Conservation (phyloP, 1,139 yeast species). For the Kodamaea ohmeri region DNA sequence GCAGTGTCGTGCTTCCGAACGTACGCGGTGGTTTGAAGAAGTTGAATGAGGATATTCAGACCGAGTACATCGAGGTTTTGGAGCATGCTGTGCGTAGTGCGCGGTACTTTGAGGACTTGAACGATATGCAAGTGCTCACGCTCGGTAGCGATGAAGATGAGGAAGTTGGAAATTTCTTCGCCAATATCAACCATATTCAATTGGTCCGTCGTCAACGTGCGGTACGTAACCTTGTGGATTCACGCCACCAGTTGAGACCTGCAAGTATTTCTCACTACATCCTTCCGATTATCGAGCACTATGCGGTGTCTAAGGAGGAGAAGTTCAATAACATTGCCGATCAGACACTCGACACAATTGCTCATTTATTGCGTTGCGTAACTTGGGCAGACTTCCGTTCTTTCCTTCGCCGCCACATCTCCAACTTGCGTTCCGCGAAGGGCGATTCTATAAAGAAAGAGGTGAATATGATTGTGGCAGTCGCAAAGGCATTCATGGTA, state of each 20-base stretch:
- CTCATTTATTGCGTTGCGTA: constrained; percentile 54
- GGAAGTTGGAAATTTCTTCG: constrained; percentile 83
- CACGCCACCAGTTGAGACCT: constrained; percentile 46
- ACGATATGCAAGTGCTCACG: constrained; percentile 66
- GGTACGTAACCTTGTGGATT: constrained; percentile 51
- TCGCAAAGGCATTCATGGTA: constrained; percentile 51
- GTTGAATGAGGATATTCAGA: constrained; percentile 58
- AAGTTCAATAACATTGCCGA: constrained; percentile 70
- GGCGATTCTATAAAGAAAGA: constrained; percentile 56
- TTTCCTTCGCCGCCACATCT: constrained; percentile 64
- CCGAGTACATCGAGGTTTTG: constrained; percentile 66
- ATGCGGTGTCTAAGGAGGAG: constrained; percentile 56
- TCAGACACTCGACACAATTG: constrained; percentile 67
- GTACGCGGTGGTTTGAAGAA: constrained; percentile 68
- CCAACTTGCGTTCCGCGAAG: constrained; percentile 48
- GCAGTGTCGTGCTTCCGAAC: constrained; percentile 60
- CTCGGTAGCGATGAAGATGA: constrained; percentile 49
- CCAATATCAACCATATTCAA: constrained; percentile 80
- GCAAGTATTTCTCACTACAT: constrained; percentile 73
- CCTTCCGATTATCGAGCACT: constrained; percentile 81
- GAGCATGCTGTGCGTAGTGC: constrained; percentile 58
- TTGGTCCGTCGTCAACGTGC: constrained; percentile 84
- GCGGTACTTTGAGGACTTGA: constrained; percentile 50
- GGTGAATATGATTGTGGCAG: constrained; percentile 61
- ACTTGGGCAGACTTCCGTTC: constrained; percentile 84